These are phyloP conservation scores for Boletus speciosus DNA, from an alignment of 768 basidiomycete species.

Conservation along the genomic window DNA sequence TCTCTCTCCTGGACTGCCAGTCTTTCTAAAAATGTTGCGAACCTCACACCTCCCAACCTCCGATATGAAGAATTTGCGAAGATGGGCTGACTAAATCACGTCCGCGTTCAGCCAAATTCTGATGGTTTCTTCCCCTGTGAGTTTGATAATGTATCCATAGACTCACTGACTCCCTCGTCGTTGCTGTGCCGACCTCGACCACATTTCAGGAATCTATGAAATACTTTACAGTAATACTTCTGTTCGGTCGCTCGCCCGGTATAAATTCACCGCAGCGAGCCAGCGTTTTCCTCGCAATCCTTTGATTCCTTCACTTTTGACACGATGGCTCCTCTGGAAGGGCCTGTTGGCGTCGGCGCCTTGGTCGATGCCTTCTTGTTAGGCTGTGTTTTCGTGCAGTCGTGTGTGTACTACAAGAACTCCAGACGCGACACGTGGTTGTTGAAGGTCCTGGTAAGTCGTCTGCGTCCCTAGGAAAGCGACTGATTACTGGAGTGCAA, in stretches of 20 bases:
- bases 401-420: conserved; percentile 26
- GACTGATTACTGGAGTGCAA: background rate
- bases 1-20: background rate
- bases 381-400: conserved; percentile 25
- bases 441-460: conserved; percentile 18
- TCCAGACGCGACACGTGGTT: conserved; percentile 11
- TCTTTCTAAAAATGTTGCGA: background rate
- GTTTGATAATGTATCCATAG: conserved; percentile 19
- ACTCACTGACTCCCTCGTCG: background rate
- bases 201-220: conserved; percentile 8
- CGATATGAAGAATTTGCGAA: conserved; percentile 14
- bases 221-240: background rate
- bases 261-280: conserved; percentile 11
- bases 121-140: conserved; percentile 7
- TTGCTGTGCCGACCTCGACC: conserved; percentile 13
- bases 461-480: background rate
- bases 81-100: conserved; percentile 1
- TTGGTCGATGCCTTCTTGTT: conserved; percentile 23
- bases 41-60: conserved; percentile 2
- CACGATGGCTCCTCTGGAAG: conserved; percentile 24
- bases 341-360: conserved; percentile 21
- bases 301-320: background rate
- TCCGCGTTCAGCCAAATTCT: conserved; percentile 11
- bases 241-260: conserved; percentile 11
- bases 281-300: background rate